Evolutionary conservation across 2,329 filamentous ascomycete genomes (phyloP), one percentile per base, ranked within the genome.

Genomic region (Keithomyces neogunnii): DNA sequence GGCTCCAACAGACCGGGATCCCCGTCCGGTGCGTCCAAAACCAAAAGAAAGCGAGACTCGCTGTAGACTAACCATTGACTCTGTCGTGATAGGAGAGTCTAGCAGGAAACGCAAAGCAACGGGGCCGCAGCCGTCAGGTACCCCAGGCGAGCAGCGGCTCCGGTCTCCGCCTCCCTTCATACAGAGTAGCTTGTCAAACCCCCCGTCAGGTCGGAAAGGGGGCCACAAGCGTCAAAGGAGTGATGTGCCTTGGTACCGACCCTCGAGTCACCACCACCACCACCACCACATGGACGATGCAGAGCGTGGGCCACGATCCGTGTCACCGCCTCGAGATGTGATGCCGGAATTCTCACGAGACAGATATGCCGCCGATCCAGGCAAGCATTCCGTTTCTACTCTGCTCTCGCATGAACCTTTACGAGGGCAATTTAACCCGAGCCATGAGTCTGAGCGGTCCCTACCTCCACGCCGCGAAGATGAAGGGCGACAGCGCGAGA

Each of bases 101-200:
- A 89, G 89, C 33, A 88, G 86, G 66, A 95, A 95, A 73, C 85
- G 90, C 62, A 95, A 95, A 71, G 84, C 86, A 50, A 76, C 75
- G 40, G 79, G 79, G 50, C 55, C 59, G 30, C 63, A 59, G 45
- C 48, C 56, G 49, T 59, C 51, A 42, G 59, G 55, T 52, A 60
- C 60, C 45, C 60, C 62, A 33, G 61, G 60, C 52, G 61, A 67
- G 48, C 57, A 60, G 47, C 62, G 61, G 55, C 57, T 61, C 49
- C 61, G 66, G 60, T 70, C 67, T 39, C 67, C 67, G 11, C 65
- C 63, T 8, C 40, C 60, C 3, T 64, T 64, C 48, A 55, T 56
- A 40, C 64, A 64, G 49, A 59, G 54, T 52, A 62, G 57, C 46
- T 55, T 60, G 19, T 59, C 60, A 35, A 62, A 62, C 45, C 51